These are phyloP conservation scores for Cyclotella choctawhatcheeana DNA, from an alignment of 108 stramenopile species.

Conservation along the genomic window DNA sequence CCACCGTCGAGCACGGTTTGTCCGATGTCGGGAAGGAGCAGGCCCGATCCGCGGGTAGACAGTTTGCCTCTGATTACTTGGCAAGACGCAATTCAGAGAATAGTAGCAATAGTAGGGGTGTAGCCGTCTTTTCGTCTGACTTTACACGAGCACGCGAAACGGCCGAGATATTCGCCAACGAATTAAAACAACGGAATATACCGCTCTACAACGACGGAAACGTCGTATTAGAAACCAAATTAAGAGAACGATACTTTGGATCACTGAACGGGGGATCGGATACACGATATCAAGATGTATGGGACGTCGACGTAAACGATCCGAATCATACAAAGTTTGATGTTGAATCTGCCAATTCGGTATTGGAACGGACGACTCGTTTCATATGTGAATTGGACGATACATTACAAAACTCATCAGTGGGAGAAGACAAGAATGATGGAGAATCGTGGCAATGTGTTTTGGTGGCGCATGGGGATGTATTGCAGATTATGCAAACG, in stretches of 20 bases:
- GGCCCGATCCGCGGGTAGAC: constrained; percentile 66
- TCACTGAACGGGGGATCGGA: constrained; percentile 69
- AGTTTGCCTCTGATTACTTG: constrained; percentile 39
- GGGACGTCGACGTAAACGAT: constrained; percentile 74
- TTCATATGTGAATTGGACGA: constrained; percentile 67
- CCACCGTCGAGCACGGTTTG: constrained; percentile 72
- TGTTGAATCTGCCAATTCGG: constrained; percentile 80
- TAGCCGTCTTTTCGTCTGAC: constrained; percentile 69
- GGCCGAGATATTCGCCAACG: constrained; percentile 56
- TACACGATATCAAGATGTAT: constrained; percentile 76
- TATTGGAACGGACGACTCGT: constrained; percentile 65
- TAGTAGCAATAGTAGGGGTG: too few species aligned
- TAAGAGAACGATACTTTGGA: constrained; percentile 90
- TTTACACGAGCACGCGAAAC: constrained; percentile 77
- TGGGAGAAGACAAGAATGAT: constrained; percentile 3
- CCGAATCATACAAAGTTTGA: constrained; percentile 59
- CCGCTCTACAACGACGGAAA: constrained; percentile 34
- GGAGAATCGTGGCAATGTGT: constrained; percentile 63
- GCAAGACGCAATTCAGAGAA: constrained; percentile 20
- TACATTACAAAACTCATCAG: constrained; percentile 17
- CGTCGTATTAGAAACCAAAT: constrained; percentile 60
- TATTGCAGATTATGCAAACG: constrained; percentile 89
- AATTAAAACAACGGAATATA: constrained; percentile 14
- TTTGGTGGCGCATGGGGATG: constrained; percentile 90
- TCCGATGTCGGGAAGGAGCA: constrained; percentile 71